Percentiles rank a stretch among this genome's conserved stretches.
Evolutionary conservation across 371 early-diverging fungal species (phyloP).

Genomic region (Entomophthora muscae): DNA sequence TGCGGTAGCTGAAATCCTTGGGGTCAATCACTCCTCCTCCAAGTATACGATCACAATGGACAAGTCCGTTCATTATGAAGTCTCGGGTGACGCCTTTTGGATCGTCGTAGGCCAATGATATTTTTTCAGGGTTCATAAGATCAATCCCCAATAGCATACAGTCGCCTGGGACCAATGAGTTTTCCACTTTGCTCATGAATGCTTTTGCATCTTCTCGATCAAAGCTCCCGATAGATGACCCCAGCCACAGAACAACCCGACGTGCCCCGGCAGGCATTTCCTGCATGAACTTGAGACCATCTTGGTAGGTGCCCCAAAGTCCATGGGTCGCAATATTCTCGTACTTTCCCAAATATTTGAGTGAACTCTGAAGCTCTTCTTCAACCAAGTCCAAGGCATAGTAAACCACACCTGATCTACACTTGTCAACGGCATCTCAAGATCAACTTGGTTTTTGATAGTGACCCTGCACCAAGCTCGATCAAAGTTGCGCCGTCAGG

Average conservation of each 20-base stretch:
- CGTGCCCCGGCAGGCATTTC: constrained; percentile 25
- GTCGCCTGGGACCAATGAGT: constrained; percentile 42
- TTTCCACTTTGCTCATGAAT: constrained; percentile 21
- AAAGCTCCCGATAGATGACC: constrained; percentile 73
- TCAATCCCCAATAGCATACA: constrained; percentile 67
- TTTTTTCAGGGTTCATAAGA: constrained; percentile 41
- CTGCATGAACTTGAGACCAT: constrained; percentile 40
- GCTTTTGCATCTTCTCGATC: constrained; percentile 30
- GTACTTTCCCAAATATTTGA: constrained; percentile 24
- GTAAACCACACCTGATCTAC: constrained; percentile 45
- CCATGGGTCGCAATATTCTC: constrained; percentile 48
- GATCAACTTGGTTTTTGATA: constrained; percentile 69
- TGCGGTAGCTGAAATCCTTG: constrained; percentile 41
- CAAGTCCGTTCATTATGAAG: constrained; percentile 70
- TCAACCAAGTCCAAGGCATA: constrained; percentile 81
- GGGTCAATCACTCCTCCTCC: constrained; percentile 31
- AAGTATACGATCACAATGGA: constrained; percentile 53
- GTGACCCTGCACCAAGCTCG: constrained; percentile 73
- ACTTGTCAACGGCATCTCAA: constrained; percentile 50
- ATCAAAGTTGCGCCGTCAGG: constrained; percentile 47
- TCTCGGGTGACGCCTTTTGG: constrained; percentile 49
- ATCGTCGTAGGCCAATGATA: constrained; percentile 74
- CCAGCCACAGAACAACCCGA: constrained; percentile 73
- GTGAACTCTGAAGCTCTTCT: constrained; percentile 41
- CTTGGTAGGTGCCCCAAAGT: constrained; percentile 75